Conservation (phyloP, 306 rosid species). For the Quercus mongolica region DNA sequence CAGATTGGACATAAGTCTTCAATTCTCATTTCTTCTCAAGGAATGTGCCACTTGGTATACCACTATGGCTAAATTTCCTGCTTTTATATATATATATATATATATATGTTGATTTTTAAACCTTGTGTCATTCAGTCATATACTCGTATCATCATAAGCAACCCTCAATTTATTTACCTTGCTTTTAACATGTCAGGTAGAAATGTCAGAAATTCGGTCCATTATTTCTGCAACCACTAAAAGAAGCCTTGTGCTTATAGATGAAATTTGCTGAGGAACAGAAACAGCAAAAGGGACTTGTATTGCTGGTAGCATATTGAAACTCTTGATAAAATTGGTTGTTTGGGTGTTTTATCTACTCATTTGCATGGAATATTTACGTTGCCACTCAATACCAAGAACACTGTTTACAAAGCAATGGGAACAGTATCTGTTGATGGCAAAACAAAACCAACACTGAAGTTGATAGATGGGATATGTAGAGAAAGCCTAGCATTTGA, state of each 20-base stretch:
- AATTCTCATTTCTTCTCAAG: too few species aligned
- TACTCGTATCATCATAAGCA: not conserved
- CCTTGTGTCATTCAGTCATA: not conserved
- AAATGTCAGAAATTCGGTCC: conserved; percentile 91
- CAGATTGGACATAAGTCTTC: too few species aligned
- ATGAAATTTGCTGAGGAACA: conserved; percentile 96
- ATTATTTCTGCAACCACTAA: conserved; percentile 62
- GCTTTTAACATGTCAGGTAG: conserved; percentile 57
- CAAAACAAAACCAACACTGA: conserved; percentile 60
- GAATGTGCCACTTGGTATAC: too few species aligned
- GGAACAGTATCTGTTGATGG: conserved; percentile 60
- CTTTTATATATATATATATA: too few species aligned
- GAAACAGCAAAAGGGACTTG: conserved; percentile 96
- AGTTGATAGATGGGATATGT: too few species aligned
- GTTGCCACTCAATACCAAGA: conserved; percentile 69
- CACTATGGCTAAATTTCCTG: too few species aligned
- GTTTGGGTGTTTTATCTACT: conserved; percentile 92
- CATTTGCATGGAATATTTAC: conserved; percentile 84
- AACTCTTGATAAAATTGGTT: conserved; percentile 70
- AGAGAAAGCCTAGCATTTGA: too few species aligned
- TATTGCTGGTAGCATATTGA: conserved; percentile 89
- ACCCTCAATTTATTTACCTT: conserved; percentile 12
- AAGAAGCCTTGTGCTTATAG: conserved; percentile 87
- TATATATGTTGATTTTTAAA: not conserved
- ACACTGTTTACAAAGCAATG: conserved; percentile 74